Base-by-base conservation (phyloP, 23 red algal genomes). In the Gracilaria domingensis region DNA sequence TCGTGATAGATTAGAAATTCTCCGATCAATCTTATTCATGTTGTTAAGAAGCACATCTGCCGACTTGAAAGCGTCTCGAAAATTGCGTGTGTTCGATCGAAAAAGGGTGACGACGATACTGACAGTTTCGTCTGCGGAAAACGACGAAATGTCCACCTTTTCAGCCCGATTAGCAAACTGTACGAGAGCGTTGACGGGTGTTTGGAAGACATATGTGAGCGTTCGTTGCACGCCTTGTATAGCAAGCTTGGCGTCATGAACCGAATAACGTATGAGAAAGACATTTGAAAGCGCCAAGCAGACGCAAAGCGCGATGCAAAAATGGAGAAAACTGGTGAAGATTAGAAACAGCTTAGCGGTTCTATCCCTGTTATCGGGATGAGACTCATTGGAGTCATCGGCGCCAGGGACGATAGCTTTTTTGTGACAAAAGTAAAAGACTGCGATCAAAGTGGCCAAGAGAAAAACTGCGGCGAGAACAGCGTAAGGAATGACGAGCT, bases 311-410 rank as follows among this genome's bases (percentile, higher is more conserved):
- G 50, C 37, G 64, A 87, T 75, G 26, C 47, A 70, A 35, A 87
- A 57, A 24, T 87, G 66, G 39, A 87, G 64, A 87, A 87, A 87
- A 49, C 66, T 56, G n/a, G 84, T 72, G 21, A 87, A 87, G 45
- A 61, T 20, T 38, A 87, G 67, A 60, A 57, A 87, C 14, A 71
- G 62, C 18, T 57, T 70, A 4, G 64, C 84, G 12, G 69, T 71
- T 14, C 23, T 75, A 57, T 87, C 84, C 24, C 84, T 64, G 40
- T 33, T 70, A 49, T 75, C 64, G 1, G 84, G 84, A 38, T 87
- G 60, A 35, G 84, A 87, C 36, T 87, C 66, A 33, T 75, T 66
- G 64, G 84, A 59, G 42, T 87, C 84, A 34, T 87, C 67, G 40
- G 30, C 67, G 18, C 84, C 84, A 48, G 84, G 84, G 20, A 87